Conservation (phyloP, 73 alveolate genomes). For the Paramecium octaurelia region DNA sequence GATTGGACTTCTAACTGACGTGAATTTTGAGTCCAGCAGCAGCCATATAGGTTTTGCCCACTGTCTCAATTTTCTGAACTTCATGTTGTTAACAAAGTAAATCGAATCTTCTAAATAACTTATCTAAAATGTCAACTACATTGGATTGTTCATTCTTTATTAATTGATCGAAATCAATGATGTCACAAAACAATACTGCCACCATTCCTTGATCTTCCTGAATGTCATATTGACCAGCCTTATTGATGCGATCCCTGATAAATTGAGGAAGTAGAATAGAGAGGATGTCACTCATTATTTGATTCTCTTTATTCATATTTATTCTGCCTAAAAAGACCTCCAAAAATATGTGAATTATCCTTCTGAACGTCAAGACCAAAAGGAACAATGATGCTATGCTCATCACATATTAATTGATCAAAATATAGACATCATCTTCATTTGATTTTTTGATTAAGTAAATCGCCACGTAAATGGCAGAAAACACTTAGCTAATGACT, state of each 20-base stretch:
- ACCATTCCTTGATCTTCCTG: slow-evolving; percentile 82
- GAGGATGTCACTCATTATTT: slow-evolving; percentile 23
- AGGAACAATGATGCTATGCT: not conserved
- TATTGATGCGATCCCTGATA: slow-evolving; percentile 49
- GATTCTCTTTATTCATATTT: slow-evolving; percentile 41
- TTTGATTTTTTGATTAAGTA: not conserved
- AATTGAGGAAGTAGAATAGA: slow-evolving; percentile 58
- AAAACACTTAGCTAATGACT: not conserved
- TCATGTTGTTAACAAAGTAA: slow-evolving; percentile 68
- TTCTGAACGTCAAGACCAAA: not conserved
- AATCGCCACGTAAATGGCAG: not conserved
- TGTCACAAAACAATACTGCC: slow-evolving; percentile 78
- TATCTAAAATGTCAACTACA: slow-evolving; percentile 71
- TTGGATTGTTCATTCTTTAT: slow-evolving; percentile 43
- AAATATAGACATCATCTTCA: not conserved
- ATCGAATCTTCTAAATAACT: slow-evolving; percentile 75
- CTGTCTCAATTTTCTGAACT: slow-evolving; percentile 76
- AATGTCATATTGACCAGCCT: slow-evolving; percentile 71
- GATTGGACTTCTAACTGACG: slow-evolving; percentile 57
- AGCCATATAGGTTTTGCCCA: slow-evolving; percentile 86
- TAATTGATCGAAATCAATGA: slow-evolving; percentile 70
- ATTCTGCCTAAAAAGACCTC: not conserved
- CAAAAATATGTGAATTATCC: not conserved
- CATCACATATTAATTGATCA: not conserved
- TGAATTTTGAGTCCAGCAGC: slow-evolving; percentile 78